Evolutionary conservation across 1,139 yeast genomes (phyloP), one percentile per base, ranked within the genome.

Genomic region (Debaryomyces sp.): DNA sequence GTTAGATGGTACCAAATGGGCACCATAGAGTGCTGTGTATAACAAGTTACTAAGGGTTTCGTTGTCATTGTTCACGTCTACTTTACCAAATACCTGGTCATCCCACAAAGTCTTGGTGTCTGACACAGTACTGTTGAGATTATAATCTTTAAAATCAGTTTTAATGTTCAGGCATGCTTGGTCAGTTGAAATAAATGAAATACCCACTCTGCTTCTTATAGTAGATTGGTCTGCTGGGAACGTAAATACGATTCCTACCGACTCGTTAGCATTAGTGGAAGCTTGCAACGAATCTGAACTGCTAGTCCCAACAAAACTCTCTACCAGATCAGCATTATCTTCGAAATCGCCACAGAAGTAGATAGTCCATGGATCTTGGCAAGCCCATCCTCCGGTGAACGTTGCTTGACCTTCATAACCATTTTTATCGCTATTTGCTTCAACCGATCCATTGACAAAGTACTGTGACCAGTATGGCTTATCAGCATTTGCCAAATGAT

Each of bases 391-490:
- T 23, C 71, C 70, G 24, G 58, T 54, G 17, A 64, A 58, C 3
- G 65, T 60, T 5, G 63, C 55, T 9, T 54, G 41, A 2, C 74
- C 73, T 7, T 55, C 52, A 47, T 68, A 68, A 0, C 62, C 61
- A 23, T 54, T 47, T 27, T 50, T 41, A 23, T 63, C 57, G n/a
- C 43, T 46, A 13, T 50, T 43, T 2, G 64, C 58, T 9, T 54
- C 53, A 35, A 66, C 49, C 2, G 64, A 52, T 2, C 71, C 71
- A 42, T 61, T 59, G 18, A 60, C 63, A 49, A 67, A 63, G 44
- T 63, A 56, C 46, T 68, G 73, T 2, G 68, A 58, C 71, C 72
- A 67, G 62, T 64, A 64, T 2, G 73, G 68, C 43, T 71, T 52
- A 6, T 52, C 41, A 8, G 63, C 61, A 1, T 70, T 59, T 6